A percentile compares a stretch with the other conserved stretches of the same genome.
Evolutionary conservation across 169 alveolate genomes (phyloP).

Genomic region (Eimeria praecox): DNA sequence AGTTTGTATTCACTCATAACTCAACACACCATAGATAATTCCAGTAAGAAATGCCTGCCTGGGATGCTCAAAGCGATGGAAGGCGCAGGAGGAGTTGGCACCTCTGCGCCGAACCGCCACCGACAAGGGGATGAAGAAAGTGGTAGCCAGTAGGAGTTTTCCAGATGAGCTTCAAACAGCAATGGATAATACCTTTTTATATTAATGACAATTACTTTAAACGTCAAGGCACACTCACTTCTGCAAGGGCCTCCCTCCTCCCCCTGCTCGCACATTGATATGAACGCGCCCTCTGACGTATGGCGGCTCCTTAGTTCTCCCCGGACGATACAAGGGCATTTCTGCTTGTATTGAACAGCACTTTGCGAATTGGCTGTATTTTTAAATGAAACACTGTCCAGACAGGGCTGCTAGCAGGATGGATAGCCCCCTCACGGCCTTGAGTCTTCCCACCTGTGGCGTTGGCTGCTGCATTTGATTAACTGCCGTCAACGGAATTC

Average conservation of each 20-base stretch:
- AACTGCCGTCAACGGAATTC: background rate
- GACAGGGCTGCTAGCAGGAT: background rate
- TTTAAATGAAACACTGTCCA: background rate
- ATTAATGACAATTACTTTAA: background rate
- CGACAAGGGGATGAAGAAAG: background rate
- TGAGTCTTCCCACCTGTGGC: background rate
- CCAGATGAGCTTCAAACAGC: background rate
- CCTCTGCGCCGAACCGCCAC: slow-evolving; percentile 12
- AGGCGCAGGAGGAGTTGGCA: background rate
- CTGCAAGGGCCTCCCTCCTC: background rate
- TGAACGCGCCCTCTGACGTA: background rate
- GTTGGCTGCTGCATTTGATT: background rate
- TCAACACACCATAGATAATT: background rate
- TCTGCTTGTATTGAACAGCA: background rate
- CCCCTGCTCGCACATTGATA: slow-evolving; percentile 26
- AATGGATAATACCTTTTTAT: background rate
- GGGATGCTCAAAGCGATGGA: background rate
- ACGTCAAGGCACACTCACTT: background rate
- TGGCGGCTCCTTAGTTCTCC: background rate
- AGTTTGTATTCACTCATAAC: no score
- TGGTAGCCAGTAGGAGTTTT: background rate
- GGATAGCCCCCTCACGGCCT: background rate
- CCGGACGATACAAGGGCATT: background rate
- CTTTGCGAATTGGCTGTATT: background rate
- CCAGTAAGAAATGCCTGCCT: no score